Evolutionary conservation across 768 basidiomycete genomes (phyloP).

Genomic region (Trametes maxima): DNA sequence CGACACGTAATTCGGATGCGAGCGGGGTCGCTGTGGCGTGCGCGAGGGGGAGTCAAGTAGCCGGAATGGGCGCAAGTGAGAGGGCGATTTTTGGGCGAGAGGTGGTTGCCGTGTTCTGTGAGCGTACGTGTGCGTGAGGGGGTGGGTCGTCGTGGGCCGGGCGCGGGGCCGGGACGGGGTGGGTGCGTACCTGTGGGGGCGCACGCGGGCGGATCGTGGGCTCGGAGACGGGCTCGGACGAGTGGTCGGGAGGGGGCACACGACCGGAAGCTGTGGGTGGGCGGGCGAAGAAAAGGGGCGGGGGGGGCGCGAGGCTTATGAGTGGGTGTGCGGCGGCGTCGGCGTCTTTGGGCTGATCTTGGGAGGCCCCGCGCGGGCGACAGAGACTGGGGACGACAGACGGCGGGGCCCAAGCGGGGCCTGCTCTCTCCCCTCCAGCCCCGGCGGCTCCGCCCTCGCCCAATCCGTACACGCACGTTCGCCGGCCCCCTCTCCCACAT

Average conservation of each 20-base stretch:
- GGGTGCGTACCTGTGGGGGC: constrained; percentile 8
- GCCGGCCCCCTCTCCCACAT: constrained; percentile 41
- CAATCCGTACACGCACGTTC: constrained; percentile 53
- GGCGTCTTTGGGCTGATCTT: constrained; percentile 14
- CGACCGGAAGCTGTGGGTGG: constrained; percentile 21
- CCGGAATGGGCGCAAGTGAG: neutral
- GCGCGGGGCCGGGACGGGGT: constrained; percentile 7
- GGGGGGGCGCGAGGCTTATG: constrained; percentile 3
- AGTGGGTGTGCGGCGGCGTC: constrained; percentile 6
- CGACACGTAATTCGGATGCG: constrained; percentile 12
- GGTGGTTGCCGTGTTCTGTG: neutral
- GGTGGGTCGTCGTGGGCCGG: too few species aligned
- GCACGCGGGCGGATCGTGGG: neutral
- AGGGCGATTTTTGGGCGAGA: neutral
- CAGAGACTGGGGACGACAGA: neutral
- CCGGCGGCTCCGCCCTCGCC: constrained; percentile 17
- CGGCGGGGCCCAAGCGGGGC: neutral
- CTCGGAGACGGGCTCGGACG: neutral
- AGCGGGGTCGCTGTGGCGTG: neutral
- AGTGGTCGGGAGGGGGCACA: constrained; percentile 19
- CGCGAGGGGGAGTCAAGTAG: neutral
- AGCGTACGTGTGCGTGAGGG: neutral
- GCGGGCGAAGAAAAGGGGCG: neutral
- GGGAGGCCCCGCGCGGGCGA: neutral
- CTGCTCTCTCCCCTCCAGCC: neutral